A percentile compares a stretch with the other conserved stretches of the same genome.
Evolutionary conservation across 2,329 filamentous ascomycete species (phyloP).

Genomic region (Albifimbria verrucaria): DNA sequence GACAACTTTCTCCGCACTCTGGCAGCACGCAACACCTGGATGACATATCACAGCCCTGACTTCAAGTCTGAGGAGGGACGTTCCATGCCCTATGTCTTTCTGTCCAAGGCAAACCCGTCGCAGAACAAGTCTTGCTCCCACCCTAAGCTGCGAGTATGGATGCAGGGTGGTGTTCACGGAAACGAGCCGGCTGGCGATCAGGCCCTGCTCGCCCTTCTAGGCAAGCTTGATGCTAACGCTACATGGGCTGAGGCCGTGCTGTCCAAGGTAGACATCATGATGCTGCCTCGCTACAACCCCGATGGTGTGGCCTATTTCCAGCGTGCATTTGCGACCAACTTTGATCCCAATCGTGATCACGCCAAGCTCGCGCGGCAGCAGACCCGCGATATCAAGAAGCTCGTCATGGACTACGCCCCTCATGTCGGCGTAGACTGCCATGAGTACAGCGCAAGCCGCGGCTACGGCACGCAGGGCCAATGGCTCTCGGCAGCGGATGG

Average conservation of each 20-base stretch:
- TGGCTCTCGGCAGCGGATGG: constrained; percentile 22
- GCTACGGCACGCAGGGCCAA: constrained; percentile 19
- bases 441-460: constrained; percentile 20
- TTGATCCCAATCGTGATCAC: constrained; percentile 31
- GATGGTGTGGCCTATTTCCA: constrained; percentile 32
- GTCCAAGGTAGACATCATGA: constrained; percentile 22
- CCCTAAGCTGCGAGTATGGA: constrained; percentile 25
- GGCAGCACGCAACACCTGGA: constrained; percentile 16
- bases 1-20: constrained; percentile 19
- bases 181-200: constrained; percentile 30
- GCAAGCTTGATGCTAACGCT: constrained; percentile 23
- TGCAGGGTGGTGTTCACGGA: constrained; percentile 29
- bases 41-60: constrained; percentile 17
- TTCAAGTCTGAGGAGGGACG: constrained; percentile 19
- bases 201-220: constrained; percentile 24
- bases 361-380: constrained; percentile 27
- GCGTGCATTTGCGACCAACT: constrained; percentile 22
- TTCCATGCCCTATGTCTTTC: constrained; percentile 16
- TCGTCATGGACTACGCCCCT: constrained; percentile 21
- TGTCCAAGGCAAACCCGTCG: constrained; percentile 3
- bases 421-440: constrained; percentile 30
- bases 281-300: constrained; percentile 28
- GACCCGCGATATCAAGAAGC: constrained; percentile 24
- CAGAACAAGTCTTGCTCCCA: constrained; percentile 8
- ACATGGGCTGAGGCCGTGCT: constrained; percentile 25